Base-by-base conservation (phyloP, 257 asterid genomes). In the Paraleonurus japonicus region DNA sequence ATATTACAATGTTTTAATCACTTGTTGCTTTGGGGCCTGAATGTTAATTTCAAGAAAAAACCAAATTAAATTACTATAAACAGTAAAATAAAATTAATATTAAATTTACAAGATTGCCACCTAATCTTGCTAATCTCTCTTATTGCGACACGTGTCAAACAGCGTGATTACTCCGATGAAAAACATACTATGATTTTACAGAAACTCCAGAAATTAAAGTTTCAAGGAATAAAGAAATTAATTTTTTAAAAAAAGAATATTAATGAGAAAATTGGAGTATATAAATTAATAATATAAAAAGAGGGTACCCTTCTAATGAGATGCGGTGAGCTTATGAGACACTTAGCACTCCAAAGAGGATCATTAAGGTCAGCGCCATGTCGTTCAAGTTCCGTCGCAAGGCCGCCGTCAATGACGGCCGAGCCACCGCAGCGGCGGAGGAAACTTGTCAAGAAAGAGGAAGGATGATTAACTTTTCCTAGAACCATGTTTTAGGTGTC, bases 281-380 rank as follows among this genome's bases (percentile, higher is more conserved):
- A 43, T 12, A 13, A 24, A 8, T 15, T 2, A 27, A 19, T 24
- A 47, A 9, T 54, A 10, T 24, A 9, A 23, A 9, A 19, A 15
- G 13, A 39, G 15, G 61, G 32, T 84, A 86, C 96, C 86, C 83
- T 86, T 85, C 81, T 82, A 67, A 89, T 87, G 71, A 89, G 90
- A 60, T 84, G 88, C 9, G 96, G 92, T 4, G 90, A 87, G 80
- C 78, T 84, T 51, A 90, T 55, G 75, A 90, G 92, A 81, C 92
- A 87, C 81, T 87, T 87, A 20, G 96, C 96, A 65, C 96, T 90
- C 96, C 96, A 90, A 3, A 90, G 89, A 71, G 95, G 90, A 62
- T 90, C 96, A 13, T 84, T 80, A 41, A 90, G 89, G 71, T 87
- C 77, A 17, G 96, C 92, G 12, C 95, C 92, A 39, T 84, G 92